Percentiles rank a stretch among this genome's conserved stretches.
phyloP scores from a whole-genome alignment of 352 stramenopile genomes.

The Pythium periplocum region DNA sequence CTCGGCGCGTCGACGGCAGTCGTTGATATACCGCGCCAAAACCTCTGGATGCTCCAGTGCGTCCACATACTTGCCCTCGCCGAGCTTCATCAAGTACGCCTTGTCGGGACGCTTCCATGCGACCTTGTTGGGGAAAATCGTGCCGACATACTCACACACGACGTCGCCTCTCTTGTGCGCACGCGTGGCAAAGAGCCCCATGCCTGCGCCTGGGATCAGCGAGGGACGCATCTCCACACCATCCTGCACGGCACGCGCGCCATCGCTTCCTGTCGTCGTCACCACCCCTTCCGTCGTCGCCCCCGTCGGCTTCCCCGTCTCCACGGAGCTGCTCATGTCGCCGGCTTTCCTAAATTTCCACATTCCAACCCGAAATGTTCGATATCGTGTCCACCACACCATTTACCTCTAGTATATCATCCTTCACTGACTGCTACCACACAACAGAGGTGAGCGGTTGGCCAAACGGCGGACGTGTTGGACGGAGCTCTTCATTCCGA shows the following conservation, averaged over 20 bases:
- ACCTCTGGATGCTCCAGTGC: constrained; percentile 38
- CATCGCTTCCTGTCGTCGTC: constrained; percentile 11
- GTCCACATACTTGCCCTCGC: constrained; percentile 72
- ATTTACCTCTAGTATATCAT: too few relatives aligned
- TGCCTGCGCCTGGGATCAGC: constrained; percentile 40
- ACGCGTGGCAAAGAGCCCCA: constrained; percentile 39
- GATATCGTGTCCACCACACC: too few relatives aligned
- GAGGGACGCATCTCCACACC: constrained; percentile 42
- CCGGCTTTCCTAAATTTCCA: too few relatives aligned
- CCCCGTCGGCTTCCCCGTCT: too few relatives aligned
- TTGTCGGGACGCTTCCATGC: constrained; percentile 64
- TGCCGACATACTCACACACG: constrained; percentile 26
- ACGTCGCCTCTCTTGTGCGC: constrained; percentile 13
- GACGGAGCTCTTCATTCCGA: too few relatives aligned
- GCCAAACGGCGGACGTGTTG: too few relatives aligned
- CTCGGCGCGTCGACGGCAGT: constrained; percentile 44
- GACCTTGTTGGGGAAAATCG: constrained; percentile 24
- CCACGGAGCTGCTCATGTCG: too few relatives aligned
- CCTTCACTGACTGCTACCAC: too few relatives aligned
- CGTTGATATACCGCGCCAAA: constrained; percentile 76
- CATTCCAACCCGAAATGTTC: too few relatives aligned
- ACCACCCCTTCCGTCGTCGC: too few relatives aligned
- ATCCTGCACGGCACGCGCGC: constrained; percentile 10
- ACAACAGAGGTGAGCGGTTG: too few relatives aligned
- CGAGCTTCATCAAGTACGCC: constrained; percentile 78